Evolutionary conservation across 805 yeast genomes (phyloP), one percentile per base, ranked within the genome.

Genomic region (Cephaloascus albidus): DNA sequence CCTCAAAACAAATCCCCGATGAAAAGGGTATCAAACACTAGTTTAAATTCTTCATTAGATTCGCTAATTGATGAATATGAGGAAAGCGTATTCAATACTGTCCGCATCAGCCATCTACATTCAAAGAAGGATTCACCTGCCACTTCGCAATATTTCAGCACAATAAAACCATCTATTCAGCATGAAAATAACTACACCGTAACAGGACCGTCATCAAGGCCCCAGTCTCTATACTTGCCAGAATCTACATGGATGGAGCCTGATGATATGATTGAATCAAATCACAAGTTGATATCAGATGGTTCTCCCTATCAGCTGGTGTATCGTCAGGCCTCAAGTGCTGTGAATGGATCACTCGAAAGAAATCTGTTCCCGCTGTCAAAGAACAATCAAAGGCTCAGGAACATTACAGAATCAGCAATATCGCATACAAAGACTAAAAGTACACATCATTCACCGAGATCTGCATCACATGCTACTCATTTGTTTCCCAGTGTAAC

Each of bases 161-260:
- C 38, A 36, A 43, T 38, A 15, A 23, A 12, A 23, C 6, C 6
- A 8, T 23, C 6, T 23, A 12, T 23, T 8, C 28, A 23, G 28
- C 10, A 8, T 6, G 28, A 23, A 8, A 12, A 23, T 8, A 23
- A 23, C 12, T 6, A 23, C 28, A 23, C 28, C 6, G 6, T 23
- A 23, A 23, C 28, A 23, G 12, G 28, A 15, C 6, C 33, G 6
- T 31, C 36, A n/a, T 17, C 26, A 14, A 17, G 19, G 10, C 28
- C 16, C 16, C 27, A 10, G 14, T 50, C 60, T 3, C 33, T 68
- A 33, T 65, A 71, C 46, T 52, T 59, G 3, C 54, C 68, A 12
- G 75, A 69, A 34, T 60, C 68, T 16, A 68, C 64, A 40, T 74
- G 79, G 78, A 72, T 73, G 77, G 78, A 72, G 39, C 70, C 76